phyloP scores from a whole-genome alignment of 768 basidiomycete species.

The Mycena chlorophos region DNA sequence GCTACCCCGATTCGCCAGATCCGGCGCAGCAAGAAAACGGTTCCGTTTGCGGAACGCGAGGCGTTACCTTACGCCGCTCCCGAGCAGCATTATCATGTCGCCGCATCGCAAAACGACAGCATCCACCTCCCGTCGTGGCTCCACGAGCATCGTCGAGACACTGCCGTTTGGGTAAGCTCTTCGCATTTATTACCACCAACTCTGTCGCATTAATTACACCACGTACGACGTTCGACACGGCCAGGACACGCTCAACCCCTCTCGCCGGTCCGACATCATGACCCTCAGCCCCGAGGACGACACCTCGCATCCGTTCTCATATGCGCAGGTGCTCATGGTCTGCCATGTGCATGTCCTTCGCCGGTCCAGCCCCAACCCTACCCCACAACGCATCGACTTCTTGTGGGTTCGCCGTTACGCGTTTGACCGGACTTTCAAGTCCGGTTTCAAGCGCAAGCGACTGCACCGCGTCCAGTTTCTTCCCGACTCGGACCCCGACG shows the following conservation, averaged over 20 bases:
- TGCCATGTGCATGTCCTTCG: slow-evolving; percentile 24
- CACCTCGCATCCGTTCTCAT: slow-evolving; percentile 23
- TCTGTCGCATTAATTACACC: slow-evolving; percentile 35
- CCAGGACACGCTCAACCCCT: slow-evolving; percentile 35
- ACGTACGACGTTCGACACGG: slow-evolving; percentile 18
- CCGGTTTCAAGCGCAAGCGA: slow-evolving; percentile 19
- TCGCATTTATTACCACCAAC: slow-evolving; percentile 25
- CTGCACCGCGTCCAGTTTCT: slow-evolving; percentile 33
- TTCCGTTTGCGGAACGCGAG: slow-evolving; percentile 8
- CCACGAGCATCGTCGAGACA: background rate
- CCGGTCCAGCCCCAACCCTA: slow-evolving; percentile 4
- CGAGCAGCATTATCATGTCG: slow-evolving; percentile 18
- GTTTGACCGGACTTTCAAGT: slow-evolving; percentile 4
- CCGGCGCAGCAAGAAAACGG: background rate
- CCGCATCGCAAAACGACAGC: slow-evolving; percentile 5
- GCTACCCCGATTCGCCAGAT: background rate
- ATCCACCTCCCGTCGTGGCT: slow-evolving; percentile 11
- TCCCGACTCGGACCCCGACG: slow-evolving; percentile 14
- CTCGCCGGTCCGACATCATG: slow-evolving; percentile 30
- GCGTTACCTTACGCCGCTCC: slow-evolving; percentile 12
- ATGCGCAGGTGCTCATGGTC: slow-evolving; percentile 24
- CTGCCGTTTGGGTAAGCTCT: background rate
- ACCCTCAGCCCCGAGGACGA: slow-evolving; percentile 17
- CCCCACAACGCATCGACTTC: slow-evolving; percentile 22
- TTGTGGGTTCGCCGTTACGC: slow-evolving; percentile 29